Base-by-base conservation (phyloP, 2,329 filamentous ascomycete genomes). In the Aspergillus quadricinctus region DNA sequence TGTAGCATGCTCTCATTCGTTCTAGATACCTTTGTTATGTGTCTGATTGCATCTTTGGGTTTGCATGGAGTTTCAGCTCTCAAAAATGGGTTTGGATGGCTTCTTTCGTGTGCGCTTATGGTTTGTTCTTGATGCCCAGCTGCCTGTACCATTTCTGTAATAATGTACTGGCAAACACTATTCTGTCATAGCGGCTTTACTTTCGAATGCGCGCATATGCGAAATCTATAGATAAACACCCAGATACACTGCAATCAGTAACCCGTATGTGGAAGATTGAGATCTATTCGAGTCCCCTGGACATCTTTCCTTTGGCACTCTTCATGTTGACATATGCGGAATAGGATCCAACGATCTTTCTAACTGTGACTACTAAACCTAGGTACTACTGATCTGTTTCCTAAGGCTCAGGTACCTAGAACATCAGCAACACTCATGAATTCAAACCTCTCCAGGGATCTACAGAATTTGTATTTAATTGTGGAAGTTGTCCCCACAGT, bases 1-100 rank as follows among this genome's bases (percentile, higher is more conserved):
- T 99, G 70, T 97, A 65, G 64, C 58, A 56, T 50, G 21, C 50
- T 55, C 14, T 14, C 23, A 27, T 46, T 3, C 1, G 10, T 4
- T 46, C 17, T 56, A 17, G 21, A 28, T 54, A 60, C 43, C 54
- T 21, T 56, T 61, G 54, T 41, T 53, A 53, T 48, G 48, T 58
- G 50, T 61, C 41, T 25, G n/a, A 41, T 60, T 50, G 49, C 40
- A 46, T 61, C 40, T 25, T 45, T 49, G 27, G 50, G n/a, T 56
- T 50, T 45, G 54, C 48, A 45, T 40, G 61, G 60, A 61, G 60
- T 64, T 64, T 54, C 29, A 48, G 19, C 19, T 50, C 17, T 46
- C 43, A 46, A 46, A 27, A 46, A 27, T 25, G 21, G 21, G 43
- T 11, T 25, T 14, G 43, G 43, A 25, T 27, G 19, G 43, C 23